These are phyloP conservation scores for Ilex asprella DNA, from an alignment of 257 asterid genomes.

Conservation along the genomic window DNA sequence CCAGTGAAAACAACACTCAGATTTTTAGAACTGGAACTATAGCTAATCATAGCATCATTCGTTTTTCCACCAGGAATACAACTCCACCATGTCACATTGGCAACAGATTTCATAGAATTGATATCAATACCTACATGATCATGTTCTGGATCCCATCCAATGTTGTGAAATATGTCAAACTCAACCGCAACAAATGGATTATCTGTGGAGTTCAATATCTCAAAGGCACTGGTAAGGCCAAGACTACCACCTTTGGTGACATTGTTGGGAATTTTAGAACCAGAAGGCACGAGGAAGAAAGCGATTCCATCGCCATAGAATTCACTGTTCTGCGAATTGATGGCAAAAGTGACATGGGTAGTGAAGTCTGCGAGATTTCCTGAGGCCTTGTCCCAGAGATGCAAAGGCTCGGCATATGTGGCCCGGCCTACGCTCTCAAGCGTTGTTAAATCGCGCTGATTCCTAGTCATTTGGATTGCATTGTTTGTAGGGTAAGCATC, in stretches of 20 bases:
- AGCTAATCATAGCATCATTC: constrained; percentile 25
- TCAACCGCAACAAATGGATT: constrained; percentile 37
- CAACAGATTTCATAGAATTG: constrained; percentile 22
- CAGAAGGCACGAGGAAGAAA: constrained; percentile 25
- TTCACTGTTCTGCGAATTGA: constrained; percentile 7
- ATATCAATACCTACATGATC: constrained; percentile 39
- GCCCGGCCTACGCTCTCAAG: constrained; percentile 15
- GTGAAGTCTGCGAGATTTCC: constrained; percentile 20
- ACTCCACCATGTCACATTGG: constrained; percentile 11
- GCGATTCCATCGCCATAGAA: constrained; percentile 19
- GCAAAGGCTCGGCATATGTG: constrained; percentile 12
- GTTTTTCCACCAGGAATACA: constrained; percentile 9
- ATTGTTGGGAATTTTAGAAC: not conserved
- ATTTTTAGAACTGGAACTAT: constrained; percentile 11
- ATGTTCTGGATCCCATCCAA: constrained; percentile 7
- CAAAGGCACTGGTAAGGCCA: constrained; percentile 13
- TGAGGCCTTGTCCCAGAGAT: constrained; percentile 19
- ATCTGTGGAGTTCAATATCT: not conserved
- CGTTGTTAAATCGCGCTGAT: no score
- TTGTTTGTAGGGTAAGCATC: no score
- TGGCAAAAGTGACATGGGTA: constrained; percentile 23
- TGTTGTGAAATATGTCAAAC: constrained; percentile 24
- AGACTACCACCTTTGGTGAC: constrained; percentile 17
- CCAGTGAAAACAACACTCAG: constrained; percentile 20
- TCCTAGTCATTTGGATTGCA: no score